Percentiles rank a stretch among this genome's conserved stretches.
Conservation (phyloP, 1,284 basidiomycete species). For the Tilletia indica region DNA sequence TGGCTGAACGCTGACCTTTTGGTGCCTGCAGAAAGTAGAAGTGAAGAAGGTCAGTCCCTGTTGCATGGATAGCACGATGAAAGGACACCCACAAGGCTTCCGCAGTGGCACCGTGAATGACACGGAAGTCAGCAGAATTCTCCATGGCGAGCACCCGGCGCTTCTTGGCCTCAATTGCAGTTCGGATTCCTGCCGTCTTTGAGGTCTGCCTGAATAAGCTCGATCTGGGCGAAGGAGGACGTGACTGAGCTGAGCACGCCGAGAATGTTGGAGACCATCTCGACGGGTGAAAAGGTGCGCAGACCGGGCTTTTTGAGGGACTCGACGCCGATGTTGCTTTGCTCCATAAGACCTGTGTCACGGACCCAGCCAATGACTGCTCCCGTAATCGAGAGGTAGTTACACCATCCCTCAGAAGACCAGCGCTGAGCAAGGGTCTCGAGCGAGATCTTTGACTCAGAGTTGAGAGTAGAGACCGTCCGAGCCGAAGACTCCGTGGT, state of each 20-base stretch:
- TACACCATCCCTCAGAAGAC: slow-evolving; percentile 91
- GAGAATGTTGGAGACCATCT: slow-evolving; percentile 99
- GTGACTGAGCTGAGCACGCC: slow-evolving; percentile 97
- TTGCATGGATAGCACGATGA: background rate
- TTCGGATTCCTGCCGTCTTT: slow-evolving; percentile 65
- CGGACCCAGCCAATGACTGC: slow-evolving; percentile 85
- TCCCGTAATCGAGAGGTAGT: slow-evolving; percentile 93
- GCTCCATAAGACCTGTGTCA: slow-evolving; percentile 95
- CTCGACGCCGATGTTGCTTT: slow-evolving; percentile 90
- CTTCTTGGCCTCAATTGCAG: slow-evolving; percentile 76
- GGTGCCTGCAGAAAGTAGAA: slow-evolving; percentile 59
- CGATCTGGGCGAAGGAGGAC: slow-evolving; percentile 99
- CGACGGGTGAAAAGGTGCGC: slow-evolving; percentile 96
- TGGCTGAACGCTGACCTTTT: slow-evolving; percentile 87
- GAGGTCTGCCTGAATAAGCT: slow-evolving; percentile 91
- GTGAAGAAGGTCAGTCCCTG: background rate
- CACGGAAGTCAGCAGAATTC: slow-evolving; percentile 90
- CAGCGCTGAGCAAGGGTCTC: slow-evolving; percentile 98
- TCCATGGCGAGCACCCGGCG: slow-evolving; percentile 89
- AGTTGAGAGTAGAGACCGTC: slow-evolving; percentile 96
- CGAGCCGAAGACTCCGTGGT: slow-evolving; percentile 94
- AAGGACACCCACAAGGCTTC: slow-evolving; percentile 73
- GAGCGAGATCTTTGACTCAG: slow-evolving; percentile 97
- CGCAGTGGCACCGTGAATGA: slow-evolving; percentile 83
- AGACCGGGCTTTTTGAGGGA: slow-evolving; percentile 90